Percentiles rank a stretch among this genome's conserved stretches.
Evolutionary conservation across 306 rosid genomes (phyloP).

Genomic region (Benincasa hispida): DNA sequence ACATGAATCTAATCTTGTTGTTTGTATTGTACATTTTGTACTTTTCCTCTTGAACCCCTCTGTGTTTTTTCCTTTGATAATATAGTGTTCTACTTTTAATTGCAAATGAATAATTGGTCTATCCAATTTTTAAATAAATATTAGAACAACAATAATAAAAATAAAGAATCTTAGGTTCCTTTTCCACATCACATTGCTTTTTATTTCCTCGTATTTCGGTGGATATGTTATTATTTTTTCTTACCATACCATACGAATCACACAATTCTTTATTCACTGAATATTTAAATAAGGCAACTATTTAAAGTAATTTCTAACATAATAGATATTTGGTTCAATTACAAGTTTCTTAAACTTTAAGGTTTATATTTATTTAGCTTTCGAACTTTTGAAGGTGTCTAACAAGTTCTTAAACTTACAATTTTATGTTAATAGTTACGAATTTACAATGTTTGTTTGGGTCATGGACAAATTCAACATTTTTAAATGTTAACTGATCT

Average conservation of each 20-base stretch:
- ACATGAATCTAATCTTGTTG: background rate
- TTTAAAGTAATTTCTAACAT: background rate
- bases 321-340: background rate
- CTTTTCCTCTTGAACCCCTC: background rate
- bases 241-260: background rate
- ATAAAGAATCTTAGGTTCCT: background rate
- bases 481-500: too few relatives aligned
- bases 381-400: too few relatives aligned
- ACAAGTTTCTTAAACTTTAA: too few relatives aligned
- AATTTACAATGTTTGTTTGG: too few relatives aligned
- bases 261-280: background rate
- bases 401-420: too few relatives aligned
- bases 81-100: background rate
- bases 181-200: background rate
- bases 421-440: too few relatives aligned
- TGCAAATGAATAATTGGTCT: background rate
- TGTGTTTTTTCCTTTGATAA: background rate
- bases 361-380: too few relatives aligned
- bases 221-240: background rate
- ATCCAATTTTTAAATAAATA: background rate
- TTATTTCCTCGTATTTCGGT: background rate
- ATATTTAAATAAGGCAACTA: background rate
- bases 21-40: background rate
- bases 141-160: too few relatives aligned
- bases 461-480: too few relatives aligned